Evolutionary conservation across 2,329 filamentous ascomycete species (phyloP).

Genomic region (Pseudocercospora vitis): DNA sequence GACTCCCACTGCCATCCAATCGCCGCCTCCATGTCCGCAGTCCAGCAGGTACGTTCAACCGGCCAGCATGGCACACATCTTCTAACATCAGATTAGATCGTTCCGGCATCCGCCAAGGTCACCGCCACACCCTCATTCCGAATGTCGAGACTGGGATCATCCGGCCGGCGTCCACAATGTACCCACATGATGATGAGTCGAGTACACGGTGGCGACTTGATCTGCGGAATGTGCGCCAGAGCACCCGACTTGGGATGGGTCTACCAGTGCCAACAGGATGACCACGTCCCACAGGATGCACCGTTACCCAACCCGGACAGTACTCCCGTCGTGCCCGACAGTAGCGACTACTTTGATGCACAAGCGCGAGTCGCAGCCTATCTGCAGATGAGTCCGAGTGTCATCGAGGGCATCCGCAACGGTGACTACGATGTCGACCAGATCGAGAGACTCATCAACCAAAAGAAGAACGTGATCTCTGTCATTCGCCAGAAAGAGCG

Average conservation of each 20-base stretch:
- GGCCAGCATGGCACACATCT: neutral
- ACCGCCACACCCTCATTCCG: constrained; percentile 7
- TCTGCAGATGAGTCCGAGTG: constrained; percentile 41
- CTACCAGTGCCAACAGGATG: constrained; percentile 70
- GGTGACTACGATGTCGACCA: constrained; percentile 47
- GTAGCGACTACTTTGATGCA: constrained; percentile 26
- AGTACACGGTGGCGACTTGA: constrained; percentile 53
- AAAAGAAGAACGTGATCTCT: constrained; percentile 42
- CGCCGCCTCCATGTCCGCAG: constrained; percentile 25
- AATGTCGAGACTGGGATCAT: constrained; percentile 4
- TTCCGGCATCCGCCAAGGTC: constrained; percentile 12
- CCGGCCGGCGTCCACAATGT: constrained; percentile 47
- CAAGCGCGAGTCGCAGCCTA: constrained; percentile 30
- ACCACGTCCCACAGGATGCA: constrained; percentile 18
- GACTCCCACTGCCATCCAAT: too few species aligned
- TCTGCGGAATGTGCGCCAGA: constrained; percentile 61
- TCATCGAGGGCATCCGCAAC: constrained; percentile 44
- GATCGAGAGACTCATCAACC: constrained; percentile 42
- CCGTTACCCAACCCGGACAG: constrained; percentile 17
- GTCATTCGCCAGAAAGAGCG: constrained; percentile 25
- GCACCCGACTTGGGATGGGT: constrained; percentile 66
- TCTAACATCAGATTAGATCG: constrained; percentile 23
- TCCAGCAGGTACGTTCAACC: constrained; percentile 31
- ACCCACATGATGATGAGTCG: constrained; percentile 69
- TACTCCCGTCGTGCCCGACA: constrained; percentile 17